Conservation (phyloP, 1,284 basidiomycete genomes). For the Ganoderma meredithae region DNA sequence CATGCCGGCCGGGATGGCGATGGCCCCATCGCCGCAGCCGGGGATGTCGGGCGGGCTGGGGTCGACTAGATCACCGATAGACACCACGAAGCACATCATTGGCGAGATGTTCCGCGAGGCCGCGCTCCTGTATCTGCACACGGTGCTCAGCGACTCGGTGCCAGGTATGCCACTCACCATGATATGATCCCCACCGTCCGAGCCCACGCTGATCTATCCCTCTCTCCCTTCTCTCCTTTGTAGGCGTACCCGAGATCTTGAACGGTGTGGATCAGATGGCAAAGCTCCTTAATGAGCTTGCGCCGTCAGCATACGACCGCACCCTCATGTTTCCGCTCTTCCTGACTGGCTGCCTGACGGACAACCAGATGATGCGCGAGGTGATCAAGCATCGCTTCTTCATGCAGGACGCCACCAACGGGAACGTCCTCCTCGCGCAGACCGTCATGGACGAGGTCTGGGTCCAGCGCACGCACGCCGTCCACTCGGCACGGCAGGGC, state of each 20-base stretch:
- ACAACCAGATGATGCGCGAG: slow-evolving; percentile 65
- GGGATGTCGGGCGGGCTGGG: slow-evolving; percentile 50
- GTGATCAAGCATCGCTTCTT: slow-evolving; percentile 65
- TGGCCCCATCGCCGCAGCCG: slow-evolving; percentile 33
- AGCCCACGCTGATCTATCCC: slow-evolving; percentile 18
- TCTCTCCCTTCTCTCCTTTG: background rate
- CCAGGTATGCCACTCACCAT: slow-evolving; percentile 57
- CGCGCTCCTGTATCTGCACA: slow-evolving; percentile 74
- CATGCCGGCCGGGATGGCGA: slow-evolving; percentile 30
- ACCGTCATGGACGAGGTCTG: slow-evolving; percentile 56
- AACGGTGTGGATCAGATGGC: slow-evolving; percentile 61
- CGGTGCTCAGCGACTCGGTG: slow-evolving; percentile 70
- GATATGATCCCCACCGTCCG: slow-evolving; percentile 13
- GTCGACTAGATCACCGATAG: slow-evolving; percentile 32
- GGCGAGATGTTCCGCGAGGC: slow-evolving; percentile 72
- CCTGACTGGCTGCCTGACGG: slow-evolving; percentile 74
- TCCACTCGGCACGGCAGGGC: slow-evolving; percentile 43
- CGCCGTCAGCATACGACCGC: slow-evolving; percentile 66
- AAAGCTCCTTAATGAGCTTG: slow-evolving; percentile 59
- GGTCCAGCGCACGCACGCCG: slow-evolving; percentile 55
- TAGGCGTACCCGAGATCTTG: slow-evolving; percentile 78
- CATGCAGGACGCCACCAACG: slow-evolving; percentile 62
- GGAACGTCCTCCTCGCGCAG: slow-evolving; percentile 67
- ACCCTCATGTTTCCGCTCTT: slow-evolving; percentile 75
- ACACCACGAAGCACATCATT: slow-evolving; percentile 43